A percentile compares a stretch with the other conserved stretches of the same genome.
phyloP scores from a whole-genome alignment of 257 asterid genomes.

The Mitragyna speciosa region DNA sequence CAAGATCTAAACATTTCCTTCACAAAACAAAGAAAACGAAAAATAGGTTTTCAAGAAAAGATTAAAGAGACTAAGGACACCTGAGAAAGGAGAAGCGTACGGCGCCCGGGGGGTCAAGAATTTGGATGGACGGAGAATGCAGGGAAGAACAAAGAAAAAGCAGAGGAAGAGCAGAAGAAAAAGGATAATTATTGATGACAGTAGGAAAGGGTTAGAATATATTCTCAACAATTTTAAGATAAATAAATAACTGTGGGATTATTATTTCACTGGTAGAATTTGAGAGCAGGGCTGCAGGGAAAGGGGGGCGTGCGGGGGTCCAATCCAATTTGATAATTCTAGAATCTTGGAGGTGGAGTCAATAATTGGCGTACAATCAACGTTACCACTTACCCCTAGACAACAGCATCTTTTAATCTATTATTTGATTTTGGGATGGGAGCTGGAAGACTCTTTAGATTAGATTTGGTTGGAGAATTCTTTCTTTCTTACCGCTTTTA shows the following conservation, averaged over 20 bases:
- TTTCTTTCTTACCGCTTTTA: no score
- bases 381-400: background rate
- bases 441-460: no score
- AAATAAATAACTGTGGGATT: background rate
- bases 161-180: background rate
- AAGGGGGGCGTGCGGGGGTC: background rate
- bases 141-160: background rate
- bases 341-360: slow-evolving; percentile 24
- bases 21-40: background rate
- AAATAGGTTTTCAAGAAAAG: background rate
- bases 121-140: background rate
- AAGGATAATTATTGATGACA: background rate
- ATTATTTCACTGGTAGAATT: background rate
- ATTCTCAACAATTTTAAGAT: background rate
- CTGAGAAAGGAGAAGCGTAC: background rate
- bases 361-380: slow-evolving; percentile 28
- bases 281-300: background rate
- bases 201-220: slow-evolving; percentile 20
- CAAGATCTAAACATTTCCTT: slow-evolving; percentile 26
- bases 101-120: background rate
- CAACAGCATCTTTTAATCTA: no score
- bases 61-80: background rate
- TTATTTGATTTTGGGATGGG: no score
- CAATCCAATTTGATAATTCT: slow-evolving; percentile 15
- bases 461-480: no score